Base-by-base conservation (phyloP, 164 flowering plant species). In the Tinospora cordifolia region DNA sequence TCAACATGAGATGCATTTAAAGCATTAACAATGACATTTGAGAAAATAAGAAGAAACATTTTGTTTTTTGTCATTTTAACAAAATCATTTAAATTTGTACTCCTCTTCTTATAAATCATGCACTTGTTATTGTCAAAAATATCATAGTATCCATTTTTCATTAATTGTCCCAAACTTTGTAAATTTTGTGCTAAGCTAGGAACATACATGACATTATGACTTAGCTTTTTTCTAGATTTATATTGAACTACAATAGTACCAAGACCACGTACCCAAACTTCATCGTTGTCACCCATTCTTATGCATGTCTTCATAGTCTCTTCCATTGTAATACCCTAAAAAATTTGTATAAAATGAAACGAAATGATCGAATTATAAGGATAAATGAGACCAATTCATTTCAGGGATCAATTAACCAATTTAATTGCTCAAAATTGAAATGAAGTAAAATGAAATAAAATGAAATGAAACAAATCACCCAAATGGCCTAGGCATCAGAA, bases 151-250 rank as follows among this genome's bases (percentile, higher is more conserved):
- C 70, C 69, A 11, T 65, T 65, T 10, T 17, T 39, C 25, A 73
- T 13, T 12, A 73, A n/a, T 27, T 73, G 49, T 6, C 67, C 72
- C 21, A 73, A 47, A 62, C 76, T 74, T 24, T 58, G 8, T 6
- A 74, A 41, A 65, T 74, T 69, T 38, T 64, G 69, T 12, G 72
- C 22, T 17, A 74, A 6, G 5, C 67, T 49, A 21, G 26, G 46
- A 44, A 73, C 62, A 49, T 73, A 73, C 15, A 62, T 21, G 12
- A 68, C 67, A 67, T 73, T 24, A 59, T 5, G 24, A 19, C 67
- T 73, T 2, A 44, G 14, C 36, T 44, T 58, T 15, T 14, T 46
- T 2, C 51, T 14, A 46, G 12, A 10, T 2, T 39, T 66, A 14
- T 54, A 49, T 25, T 24, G 5, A 19, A 66, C 65, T 19, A 21